Base-by-base conservation (phyloP, 2,329 filamentous ascomycete species). In the Alternaria viburni region DNA sequence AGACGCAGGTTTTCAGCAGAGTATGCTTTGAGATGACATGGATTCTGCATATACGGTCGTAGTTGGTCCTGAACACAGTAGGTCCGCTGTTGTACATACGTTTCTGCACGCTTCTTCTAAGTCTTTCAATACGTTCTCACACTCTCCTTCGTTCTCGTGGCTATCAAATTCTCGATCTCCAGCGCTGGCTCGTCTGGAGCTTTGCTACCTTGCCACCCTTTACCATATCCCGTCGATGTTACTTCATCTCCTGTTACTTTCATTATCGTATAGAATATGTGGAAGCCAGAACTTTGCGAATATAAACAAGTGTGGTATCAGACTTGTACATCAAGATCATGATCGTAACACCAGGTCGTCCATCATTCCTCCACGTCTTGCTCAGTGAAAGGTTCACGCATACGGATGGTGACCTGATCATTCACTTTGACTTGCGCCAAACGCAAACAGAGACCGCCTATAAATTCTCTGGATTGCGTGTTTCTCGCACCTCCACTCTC, bases 351-450 rank as follows among this genome's bases (percentile, higher is more conserved):
- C n/a, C 36, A 41, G 15, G n/a, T 41, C 36, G 5, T 17, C 9
- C 9, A 41, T 17, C n/a, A 2, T n/a, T 41, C 36, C 36, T 41
- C n/a, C 8, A 3, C 36, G n/a, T 41, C n/a, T 41, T 41, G 36
- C 36, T 17, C n/a, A 41, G 36, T 41, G 36, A 26, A 43, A n/a
- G 19, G 10, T 3, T 5, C 6, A 43, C 21, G 11, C 23, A 4
- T 43, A 6, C 36, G n/a, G 15, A 44, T n/a, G 41, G 11, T 19
- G 36, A 44, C 21, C 36, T 54, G 21, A 44, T 25, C 52, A 43
- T 54, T 54, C 52, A 25, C 52, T 54, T 21, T 54, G 10, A 54
- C 21, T 3, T 8, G 11, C 6, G 5, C 10, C 36, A 54, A 54
- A 54, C 12, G 19, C 49, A 52, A 11, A 41, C 3, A 19, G 23